Conservation (phyloP, 306 rosid species). For the Inga laurina region DNA sequence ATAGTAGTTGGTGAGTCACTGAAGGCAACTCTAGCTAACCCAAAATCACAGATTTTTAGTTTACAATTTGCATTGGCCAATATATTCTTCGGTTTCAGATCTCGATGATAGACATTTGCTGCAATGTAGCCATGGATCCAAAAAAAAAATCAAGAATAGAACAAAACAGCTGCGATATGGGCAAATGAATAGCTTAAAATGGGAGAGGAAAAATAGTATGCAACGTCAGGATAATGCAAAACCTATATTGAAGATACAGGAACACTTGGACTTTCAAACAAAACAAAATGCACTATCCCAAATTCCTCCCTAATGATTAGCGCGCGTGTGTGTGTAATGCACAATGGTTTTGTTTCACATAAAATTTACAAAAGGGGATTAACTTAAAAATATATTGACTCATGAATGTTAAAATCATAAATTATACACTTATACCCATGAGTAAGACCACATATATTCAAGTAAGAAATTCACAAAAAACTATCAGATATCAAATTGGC, state of each 20-base stretch:
- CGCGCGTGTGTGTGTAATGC: background rate
- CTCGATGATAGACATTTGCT: constrained; percentile 97
- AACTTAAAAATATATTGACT: background rate
- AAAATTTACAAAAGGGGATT: background rate
- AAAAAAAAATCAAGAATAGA: background rate
- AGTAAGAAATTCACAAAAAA: background rate
- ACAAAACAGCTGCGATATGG: background rate
- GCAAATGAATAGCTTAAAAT: background rate
- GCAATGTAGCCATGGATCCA: constrained; percentile 35
- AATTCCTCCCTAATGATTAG: background rate
- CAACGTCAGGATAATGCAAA: background rate
- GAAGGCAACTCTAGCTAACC: constrained; percentile 96
- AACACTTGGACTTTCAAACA: background rate
- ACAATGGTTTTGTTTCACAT: background rate
- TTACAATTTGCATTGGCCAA: constrained; percentile 97
- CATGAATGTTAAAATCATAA: background rate
- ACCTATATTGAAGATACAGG: background rate
- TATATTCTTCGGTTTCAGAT: constrained; percentile 94
- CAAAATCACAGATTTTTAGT: constrained; percentile 95
- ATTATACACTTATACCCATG: background rate
- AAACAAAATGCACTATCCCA: background rate
- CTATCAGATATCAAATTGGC: background rate
- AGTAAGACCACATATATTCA: constrained; percentile 10
- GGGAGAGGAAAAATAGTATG: background rate
- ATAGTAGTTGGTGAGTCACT: constrained; percentile 89